A percentile compares a stretch with the other conserved stretches of the same genome.
Evolutionary conservation across 2,329 filamentous ascomycete genomes (phyloP).

Genomic region (Exophiala phaeomuriformis): DNA sequence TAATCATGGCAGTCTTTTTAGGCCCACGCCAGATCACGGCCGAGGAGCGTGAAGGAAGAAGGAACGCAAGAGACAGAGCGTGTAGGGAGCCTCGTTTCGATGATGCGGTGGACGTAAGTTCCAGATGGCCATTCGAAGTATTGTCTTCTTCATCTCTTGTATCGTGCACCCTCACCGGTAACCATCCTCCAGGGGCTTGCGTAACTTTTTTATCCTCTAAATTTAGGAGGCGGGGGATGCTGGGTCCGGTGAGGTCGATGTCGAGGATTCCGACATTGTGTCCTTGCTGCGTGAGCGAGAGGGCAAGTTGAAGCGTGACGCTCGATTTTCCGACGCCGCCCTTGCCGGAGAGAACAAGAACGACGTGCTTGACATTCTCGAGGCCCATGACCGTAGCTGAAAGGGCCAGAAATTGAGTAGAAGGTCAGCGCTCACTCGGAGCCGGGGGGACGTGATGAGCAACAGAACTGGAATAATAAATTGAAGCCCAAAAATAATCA

Average conservation of each 20-base stretch:
- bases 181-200: conserved; percentile 85
- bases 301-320: conserved; percentile 89
- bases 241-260: conserved; percentile 91
- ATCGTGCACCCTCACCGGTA: conserved; percentile 76
- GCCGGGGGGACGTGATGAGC: background rate
- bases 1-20: conserved; percentile 98
- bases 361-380: conserved; percentile 21
- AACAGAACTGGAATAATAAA: background rate
- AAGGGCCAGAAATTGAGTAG: too few species aligned
- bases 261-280: conserved; percentile 91
- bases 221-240: conserved; percentile 88
- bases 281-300: conserved; percentile 77
- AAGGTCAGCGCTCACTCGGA: background rate
- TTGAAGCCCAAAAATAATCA: background rate
- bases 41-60: conserved; percentile 73
- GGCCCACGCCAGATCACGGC: conserved; percentile 96
- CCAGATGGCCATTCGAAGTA: background rate
- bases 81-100: conserved; percentile 35
- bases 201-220: conserved; percentile 84
- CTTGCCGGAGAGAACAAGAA: conserved; percentile 79
- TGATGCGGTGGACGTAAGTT: background rate
- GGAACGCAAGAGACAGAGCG: conserved; percentile 90
- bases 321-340: conserved; percentile 97
- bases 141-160: conserved; percentile 29
- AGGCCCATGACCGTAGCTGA: conserved; percentile 21